These are phyloP conservation scores for Metschnikowia vanudenii DNA, from an alignment of 805 yeast genomes.

Conservation along the genomic window DNA sequence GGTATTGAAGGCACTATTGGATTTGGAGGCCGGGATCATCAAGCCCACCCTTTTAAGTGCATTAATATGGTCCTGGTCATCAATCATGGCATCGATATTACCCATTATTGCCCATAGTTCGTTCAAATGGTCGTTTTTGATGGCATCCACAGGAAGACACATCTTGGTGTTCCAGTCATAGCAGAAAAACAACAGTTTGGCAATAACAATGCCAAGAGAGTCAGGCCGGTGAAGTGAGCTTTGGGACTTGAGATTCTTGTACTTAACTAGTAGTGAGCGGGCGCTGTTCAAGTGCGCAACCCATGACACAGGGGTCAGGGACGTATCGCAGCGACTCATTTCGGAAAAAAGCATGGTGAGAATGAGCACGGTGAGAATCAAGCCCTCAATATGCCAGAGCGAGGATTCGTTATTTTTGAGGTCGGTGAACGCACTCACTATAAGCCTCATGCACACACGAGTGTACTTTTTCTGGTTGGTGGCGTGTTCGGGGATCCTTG, in stretches of 20 bases:
- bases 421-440: slow-evolving; percentile 21
- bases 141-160: slow-evolving; percentile 13
- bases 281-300: slow-evolving; percentile 29
- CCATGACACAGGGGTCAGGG: slow-evolving; percentile 22
- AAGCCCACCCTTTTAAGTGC: slow-evolving; percentile 15
- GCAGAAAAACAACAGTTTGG: slow-evolving; percentile 20
- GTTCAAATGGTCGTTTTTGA: slow-evolving; percentile 10
- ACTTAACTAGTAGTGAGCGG: slow-evolving; percentile 24
- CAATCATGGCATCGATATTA: slow-evolving; percentile 8
- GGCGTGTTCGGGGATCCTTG: slow-evolving; percentile 15
- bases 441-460: slow-evolving; percentile 20
- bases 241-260: slow-evolving; percentile 18
- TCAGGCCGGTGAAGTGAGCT: slow-evolving; percentile 16
- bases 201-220: slow-evolving; percentile 19
- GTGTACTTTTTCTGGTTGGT: slow-evolving; percentile 18
- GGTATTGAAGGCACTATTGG: slow-evolving; percentile 17
- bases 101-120: slow-evolving; percentile 12
- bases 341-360: slow-evolving; percentile 27
- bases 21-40: slow-evolving; percentile 15
- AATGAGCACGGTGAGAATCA: slow-evolving; percentile 26
- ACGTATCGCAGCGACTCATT: slow-evolving; percentile 16
- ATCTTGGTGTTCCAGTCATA: slow-evolving; percentile 21
- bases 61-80: slow-evolving; percentile 10
- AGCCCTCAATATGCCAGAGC: slow-evolving; percentile 26
- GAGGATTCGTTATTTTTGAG: slow-evolving; percentile 16